phyloP scores from a whole-genome alignment of 2,329 filamentous ascomycete genomes.

The Fusarium buxicola region DNA sequence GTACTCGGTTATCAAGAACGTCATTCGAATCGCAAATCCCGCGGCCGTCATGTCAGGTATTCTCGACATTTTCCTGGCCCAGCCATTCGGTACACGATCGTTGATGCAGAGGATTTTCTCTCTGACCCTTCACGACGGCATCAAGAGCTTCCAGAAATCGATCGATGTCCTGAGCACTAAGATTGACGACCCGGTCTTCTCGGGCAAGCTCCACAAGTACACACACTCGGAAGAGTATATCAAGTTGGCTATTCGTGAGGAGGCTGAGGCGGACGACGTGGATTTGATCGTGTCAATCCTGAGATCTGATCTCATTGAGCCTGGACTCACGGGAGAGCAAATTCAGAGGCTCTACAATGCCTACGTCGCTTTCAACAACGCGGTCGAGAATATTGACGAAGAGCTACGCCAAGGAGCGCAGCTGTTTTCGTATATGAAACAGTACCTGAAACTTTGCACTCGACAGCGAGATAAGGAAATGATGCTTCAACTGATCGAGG shows the following conservation, averaged over 20 bases:
- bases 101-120: constrained; percentile 95
- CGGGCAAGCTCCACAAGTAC: constrained; percentile 84
- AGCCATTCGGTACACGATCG: constrained; percentile 91
- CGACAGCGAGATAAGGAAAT: constrained; percentile 94
- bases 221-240: constrained; percentile 78
- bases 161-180: constrained; percentile 83
- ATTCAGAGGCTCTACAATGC: constrained; percentile 90
- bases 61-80: constrained; percentile 93
- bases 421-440: constrained; percentile 94
- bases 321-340: constrained; percentile 78
- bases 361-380: constrained; percentile 95
- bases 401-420: constrained; percentile 91
- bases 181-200: constrained; percentile 83
- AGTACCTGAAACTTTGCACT: constrained; percentile 90
- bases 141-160: constrained; percentile 84
- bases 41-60: constrained; percentile 97
- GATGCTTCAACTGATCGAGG: constrained; percentile 96
- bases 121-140: constrained; percentile 90
- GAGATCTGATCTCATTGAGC: constrained; percentile 79
- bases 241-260: constrained; percentile 78
- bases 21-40: constrained; percentile 95
- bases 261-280: constrained; percentile 78
- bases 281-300: constrained; percentile 90
- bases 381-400: constrained; percentile 89
- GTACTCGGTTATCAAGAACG: constrained; percentile 93